Evolutionary conservation across 306 rosid species (phyloP), one percentile per base, ranked within the genome.

Genomic region (Fragaria iinumae): DNA sequence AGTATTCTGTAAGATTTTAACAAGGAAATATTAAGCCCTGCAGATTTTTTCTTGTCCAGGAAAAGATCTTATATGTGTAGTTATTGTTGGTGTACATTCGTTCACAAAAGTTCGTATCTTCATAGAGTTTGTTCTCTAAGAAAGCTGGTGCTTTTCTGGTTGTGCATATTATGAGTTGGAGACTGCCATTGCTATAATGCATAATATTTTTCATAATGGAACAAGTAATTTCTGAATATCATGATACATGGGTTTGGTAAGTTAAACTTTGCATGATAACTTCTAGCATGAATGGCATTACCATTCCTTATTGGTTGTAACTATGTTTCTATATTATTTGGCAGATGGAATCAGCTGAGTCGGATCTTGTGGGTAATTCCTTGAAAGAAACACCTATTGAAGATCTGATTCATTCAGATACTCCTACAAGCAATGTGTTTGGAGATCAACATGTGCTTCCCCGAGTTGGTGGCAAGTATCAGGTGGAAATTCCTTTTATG

Each of bases 391-490:
- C 64, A 53, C 80, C 87, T 56, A 43, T 65, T 11, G 72, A 73
- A 80, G 69, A 80, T 80, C 49, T 83, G 60, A 50, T 32, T 86
- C 70, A 85, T 80, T 83, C 88, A 13, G 77, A 71, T 66, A 85
- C 87, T 88, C 86, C 89, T 77, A 59, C 69, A 69, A 75, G 45
- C 66, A 67, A 82, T 76, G 73, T 76, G 55, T 86, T 82, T 50
- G 85, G 84, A 72, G 93, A 78, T 20, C 87, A 87, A 14, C 82
- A 83, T 32, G 21, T 82, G 67, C 76, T 38, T 79, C 89, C 92
- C 34, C 84, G 90, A 72, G 65, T 92, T 68, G 96, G 97, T 59
- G 80, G 72, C 41, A 87, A 90, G 73, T 84, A 83, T 79, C 97
- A 92, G 79, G 96, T 77, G 53, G 87, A 79, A 72, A 83, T 90